Base-by-base conservation (phyloP, 352 stramenopile species). In the Globisporangium nodosum region DNA sequence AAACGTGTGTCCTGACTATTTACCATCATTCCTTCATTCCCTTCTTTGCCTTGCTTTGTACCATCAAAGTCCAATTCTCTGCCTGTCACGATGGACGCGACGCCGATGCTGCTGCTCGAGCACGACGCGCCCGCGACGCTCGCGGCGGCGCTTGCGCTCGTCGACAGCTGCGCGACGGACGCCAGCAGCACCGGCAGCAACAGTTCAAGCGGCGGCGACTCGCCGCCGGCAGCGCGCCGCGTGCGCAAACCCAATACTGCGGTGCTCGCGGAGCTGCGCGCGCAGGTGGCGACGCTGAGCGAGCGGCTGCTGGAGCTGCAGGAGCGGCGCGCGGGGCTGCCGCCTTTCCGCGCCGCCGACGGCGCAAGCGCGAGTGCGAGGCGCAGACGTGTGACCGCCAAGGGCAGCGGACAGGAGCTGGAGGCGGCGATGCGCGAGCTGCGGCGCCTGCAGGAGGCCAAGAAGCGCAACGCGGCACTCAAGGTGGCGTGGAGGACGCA, bases 91-190 rank as follows among this genome's bases (percentile, higher is more conserved):
- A 43, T 6, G 37, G 37, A 43, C 37, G 5, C 5, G 24, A 9
- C 12, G 24, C 35, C 24, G 24, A n/a, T 35, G 27, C 12, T 56
- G 31, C 31, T 48, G 51, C 24, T 39, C 3, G 24, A 40, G 31
- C 51, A 65, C 15, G 53, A 61, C 24, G 60, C 54, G 7, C 46
- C 50, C 18, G 59, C 59, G 9, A 60, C 60, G n/a, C 20, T 65
- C 37, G 48, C 55, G n/a, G 60, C 52, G 20, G 45, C 58, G n/a
- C 18, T 65, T 18, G 54, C 47, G 15, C 55, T 65, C 42, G 30
- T 65, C 46, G 60, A 65, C 20, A 52, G 49, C 24, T 61, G n/a
- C 24, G 48, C 21, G 24, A 20, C 21, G 1, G 27, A 33, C 24
- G 13, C 12, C 27, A 39, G 24, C 15, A 11, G 12, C 48, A 39